Conservation (phyloP, 2,329 filamentous ascomycete genomes). For the Ophiostoma perfectum region DNA sequence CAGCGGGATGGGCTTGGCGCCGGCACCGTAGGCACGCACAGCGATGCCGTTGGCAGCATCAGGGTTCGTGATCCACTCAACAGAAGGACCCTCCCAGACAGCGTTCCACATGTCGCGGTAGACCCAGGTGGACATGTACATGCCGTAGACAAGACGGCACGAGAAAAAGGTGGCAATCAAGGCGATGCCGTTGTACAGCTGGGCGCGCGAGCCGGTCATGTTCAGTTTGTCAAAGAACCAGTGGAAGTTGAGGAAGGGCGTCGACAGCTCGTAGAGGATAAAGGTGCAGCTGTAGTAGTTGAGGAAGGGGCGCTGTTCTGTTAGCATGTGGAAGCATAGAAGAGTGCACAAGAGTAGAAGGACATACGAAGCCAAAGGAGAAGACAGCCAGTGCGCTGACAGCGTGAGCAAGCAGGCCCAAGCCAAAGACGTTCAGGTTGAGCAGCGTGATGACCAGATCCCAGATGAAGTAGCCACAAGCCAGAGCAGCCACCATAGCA, state of each 20-base stretch:
- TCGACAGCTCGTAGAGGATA: slow-evolving; percentile 82
- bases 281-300: slow-evolving; percentile 78
- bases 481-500: slow-evolving; percentile 70
- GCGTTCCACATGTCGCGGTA: slow-evolving; percentile 64
- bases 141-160: slow-evolving; percentile 72
- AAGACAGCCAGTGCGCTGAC: slow-evolving; percentile 69
- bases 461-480: slow-evolving; percentile 79
- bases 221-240: slow-evolving; percentile 88
- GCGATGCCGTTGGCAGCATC: slow-evolving; percentile 31
- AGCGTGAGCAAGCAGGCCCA: slow-evolving; percentile 73
- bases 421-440: slow-evolving; percentile 66
- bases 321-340: not conserved
- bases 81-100: slow-evolving; percentile 42
- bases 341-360: not conserved
- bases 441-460: slow-evolving; percentile 65
- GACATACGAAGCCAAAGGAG: slow-evolving; percentile 58
- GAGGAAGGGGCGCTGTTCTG: slow-evolving; percentile 65
- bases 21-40: slow-evolving; percentile 47
- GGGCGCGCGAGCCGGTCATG: slow-evolving; percentile 67
- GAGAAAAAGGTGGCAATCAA: slow-evolving; percentile 70
- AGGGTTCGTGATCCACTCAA: slow-evolving; percentile 26
- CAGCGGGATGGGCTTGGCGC: slow-evolving; percentile 51
- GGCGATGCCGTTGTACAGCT: slow-evolving; percentile 71
- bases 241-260: slow-evolving; percentile 80
- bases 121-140: slow-evolving; percentile 63